These are phyloP conservation scores for Gossypium australe DNA, from an alignment of 345 rosid species.

Conservation along the genomic window DNA sequence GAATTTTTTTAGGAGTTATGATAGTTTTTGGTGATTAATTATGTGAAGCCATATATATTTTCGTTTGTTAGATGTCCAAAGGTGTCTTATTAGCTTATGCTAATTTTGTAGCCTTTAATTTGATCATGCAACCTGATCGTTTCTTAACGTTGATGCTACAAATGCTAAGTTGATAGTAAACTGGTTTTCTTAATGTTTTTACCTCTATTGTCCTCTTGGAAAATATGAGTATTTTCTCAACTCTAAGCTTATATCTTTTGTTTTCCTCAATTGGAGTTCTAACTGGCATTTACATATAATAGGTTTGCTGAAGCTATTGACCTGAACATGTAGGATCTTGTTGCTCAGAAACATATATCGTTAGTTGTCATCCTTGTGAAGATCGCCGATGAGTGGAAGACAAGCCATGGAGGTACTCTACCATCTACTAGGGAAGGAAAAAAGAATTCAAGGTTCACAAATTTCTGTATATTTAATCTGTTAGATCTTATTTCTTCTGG, in stretches of 20 bases:
- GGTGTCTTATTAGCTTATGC: no score
- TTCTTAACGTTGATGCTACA: no score
- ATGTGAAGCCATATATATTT: no score
- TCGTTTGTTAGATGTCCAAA: no score
- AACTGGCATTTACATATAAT: slow-evolving; percentile 14
- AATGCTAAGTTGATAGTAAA: no score
- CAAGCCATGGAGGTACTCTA: slow-evolving; percentile 61
- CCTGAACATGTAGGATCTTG: slow-evolving; percentile 62
- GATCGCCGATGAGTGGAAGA: slow-evolving; percentile 79
- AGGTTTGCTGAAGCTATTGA: no score
- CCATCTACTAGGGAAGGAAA: slow-evolving; percentile 88
- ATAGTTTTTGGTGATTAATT: no score
- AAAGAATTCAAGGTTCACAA: slow-evolving; percentile 69
- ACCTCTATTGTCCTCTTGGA: not conserved
- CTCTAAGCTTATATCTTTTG: not conserved
- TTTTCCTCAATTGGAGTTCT: slow-evolving; percentile 10
- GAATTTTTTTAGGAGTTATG: no score
- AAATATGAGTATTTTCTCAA: not conserved
- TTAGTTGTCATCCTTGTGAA: slow-evolving; percentile 83
- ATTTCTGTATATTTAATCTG: slow-evolving; percentile 7
- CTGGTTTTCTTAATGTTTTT: not conserved
- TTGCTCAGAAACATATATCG: slow-evolving; percentile 90
- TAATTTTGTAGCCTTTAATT: no score
- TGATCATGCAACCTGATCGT: no score
- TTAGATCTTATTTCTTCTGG: slow-evolving; percentile 17